Evolutionary conservation across 441 rosid species (phyloP).

Genomic region (Adansonia grandidieri): DNA sequence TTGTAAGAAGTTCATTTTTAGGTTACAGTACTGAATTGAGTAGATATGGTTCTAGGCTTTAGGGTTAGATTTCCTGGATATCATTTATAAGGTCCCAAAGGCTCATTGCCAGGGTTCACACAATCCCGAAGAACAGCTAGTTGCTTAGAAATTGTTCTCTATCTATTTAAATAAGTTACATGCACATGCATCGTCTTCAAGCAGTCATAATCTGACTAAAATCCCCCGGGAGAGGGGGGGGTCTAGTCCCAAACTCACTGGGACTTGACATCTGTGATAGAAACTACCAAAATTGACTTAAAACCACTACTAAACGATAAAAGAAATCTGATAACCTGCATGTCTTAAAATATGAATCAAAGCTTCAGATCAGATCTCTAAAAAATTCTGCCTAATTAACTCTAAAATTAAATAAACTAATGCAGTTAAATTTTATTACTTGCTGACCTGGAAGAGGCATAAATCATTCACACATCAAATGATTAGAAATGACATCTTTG

Average conservation of each 20-base stretch:
- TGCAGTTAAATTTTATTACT: constrained; percentile 15
- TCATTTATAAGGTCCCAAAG: not conserved
- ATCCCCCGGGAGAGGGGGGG: not conserved
- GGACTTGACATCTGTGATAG: not conserved
- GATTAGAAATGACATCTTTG: not conserved
- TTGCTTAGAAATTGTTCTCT: not conserved
- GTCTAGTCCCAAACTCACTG: not conserved
- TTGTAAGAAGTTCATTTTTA: not conserved
- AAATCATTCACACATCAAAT: not conserved
- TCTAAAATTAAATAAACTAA: not conserved
- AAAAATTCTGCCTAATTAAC: not conserved
- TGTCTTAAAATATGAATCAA: not conserved
- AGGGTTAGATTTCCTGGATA: not conserved
- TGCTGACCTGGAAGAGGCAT: not conserved
- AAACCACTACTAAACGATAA: not conserved
- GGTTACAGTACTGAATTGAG: not conserved
- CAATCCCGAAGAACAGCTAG: not conserved
- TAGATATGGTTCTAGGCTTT: not conserved
- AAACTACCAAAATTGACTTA: not conserved
- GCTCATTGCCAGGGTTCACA: not conserved
- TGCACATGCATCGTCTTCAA: not conserved
- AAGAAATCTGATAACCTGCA: not conserved
- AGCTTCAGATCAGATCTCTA: not conserved
- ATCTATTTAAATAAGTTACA: not conserved
- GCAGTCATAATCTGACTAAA: not conserved